Evolutionary conservation across 495 filamentous ascomycete genomes (phyloP).

Genomic region (Darksidea phi): DNA sequence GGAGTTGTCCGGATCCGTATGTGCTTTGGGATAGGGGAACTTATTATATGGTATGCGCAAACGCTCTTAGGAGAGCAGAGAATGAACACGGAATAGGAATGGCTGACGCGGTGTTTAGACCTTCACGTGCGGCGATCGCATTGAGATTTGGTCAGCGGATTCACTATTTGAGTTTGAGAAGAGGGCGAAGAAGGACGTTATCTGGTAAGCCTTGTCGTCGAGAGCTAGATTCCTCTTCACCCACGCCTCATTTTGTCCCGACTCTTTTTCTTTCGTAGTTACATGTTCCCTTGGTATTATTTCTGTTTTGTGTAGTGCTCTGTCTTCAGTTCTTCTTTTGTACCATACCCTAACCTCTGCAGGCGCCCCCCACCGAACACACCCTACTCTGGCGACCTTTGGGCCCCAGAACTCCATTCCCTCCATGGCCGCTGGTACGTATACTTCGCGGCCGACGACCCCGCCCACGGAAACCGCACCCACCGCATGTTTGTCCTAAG

Average conservation of each 20-base stretch:
- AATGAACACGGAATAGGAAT: background rate
- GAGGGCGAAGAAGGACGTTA: conserved; percentile 21
- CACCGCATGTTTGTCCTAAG: conserved; percentile 42
- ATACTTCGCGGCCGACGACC: conserved; percentile 40
- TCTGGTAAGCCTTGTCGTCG: no score
- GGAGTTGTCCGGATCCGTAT: conserved; percentile 22
- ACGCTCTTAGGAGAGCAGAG: conserved; percentile 12
- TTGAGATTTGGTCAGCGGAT: conserved; percentile 40
- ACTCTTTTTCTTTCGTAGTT: no score
- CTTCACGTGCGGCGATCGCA: conserved; percentile 38
- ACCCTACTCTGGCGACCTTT: conserved; percentile 34
- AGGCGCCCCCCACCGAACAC: conserved; percentile 34
- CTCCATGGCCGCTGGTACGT: conserved; percentile 41
- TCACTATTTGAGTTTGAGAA: conserved; percentile 35
- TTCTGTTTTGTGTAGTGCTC: no score
- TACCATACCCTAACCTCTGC: no score
- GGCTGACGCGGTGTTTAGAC: conserved; percentile 20
- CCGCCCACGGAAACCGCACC: conserved; percentile 28
- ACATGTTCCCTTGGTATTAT: no score
- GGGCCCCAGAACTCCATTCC: conserved; percentile 43
- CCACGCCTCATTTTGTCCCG: no score
- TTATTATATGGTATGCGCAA: conserved; percentile 30
- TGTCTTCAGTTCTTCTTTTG: no score
- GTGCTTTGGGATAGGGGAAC: conserved; percentile 21
- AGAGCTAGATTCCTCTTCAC: no score